Evolutionary conservation across 2,329 filamentous ascomycete species (phyloP).

Genomic region (Geosmithia flava): DNA sequence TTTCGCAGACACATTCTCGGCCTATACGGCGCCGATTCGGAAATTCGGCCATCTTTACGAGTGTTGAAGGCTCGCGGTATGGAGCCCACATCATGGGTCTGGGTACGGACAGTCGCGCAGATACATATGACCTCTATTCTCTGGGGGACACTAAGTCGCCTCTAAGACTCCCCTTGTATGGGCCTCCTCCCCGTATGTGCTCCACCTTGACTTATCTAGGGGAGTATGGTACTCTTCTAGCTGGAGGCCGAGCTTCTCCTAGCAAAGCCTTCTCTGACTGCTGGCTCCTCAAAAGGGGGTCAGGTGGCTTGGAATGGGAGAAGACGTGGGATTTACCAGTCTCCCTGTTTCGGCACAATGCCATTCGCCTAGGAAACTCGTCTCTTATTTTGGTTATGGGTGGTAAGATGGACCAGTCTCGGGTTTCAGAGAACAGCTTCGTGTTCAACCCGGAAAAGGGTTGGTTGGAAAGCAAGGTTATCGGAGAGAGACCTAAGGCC

Average conservation of each 20-base stretch:
- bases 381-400: slow-evolving; percentile 46
- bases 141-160: slow-evolving; percentile 6
- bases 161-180: slow-evolving; percentile 14
- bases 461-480: slow-evolving; percentile 30
- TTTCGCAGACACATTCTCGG: slow-evolving; percentile 1
- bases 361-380: slow-evolving; percentile 36
- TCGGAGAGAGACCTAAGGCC: slow-evolving; percentile 18
- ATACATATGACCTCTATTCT: slow-evolving; percentile 38
- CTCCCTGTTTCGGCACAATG: slow-evolving; percentile 66
- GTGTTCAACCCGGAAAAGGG: slow-evolving; percentile 35
- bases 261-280: slow-evolving; percentile 56
- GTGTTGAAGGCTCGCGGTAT: slow-evolving; percentile 26
- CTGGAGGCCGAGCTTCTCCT: slow-evolving; percentile 71
- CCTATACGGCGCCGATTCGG: slow-evolving; percentile 44
- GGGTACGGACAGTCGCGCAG: slow-evolving; percentile 29
- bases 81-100: slow-evolving; percentile 31
- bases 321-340: slow-evolving; percentile 51
- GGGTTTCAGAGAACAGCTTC: slow-evolving; percentile 37
- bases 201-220: slow-evolving; percentile 62
- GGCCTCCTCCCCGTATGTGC: slow-evolving; percentile 46
- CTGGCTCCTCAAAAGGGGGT: slow-evolving; percentile 53
- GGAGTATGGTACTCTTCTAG: slow-evolving; percentile 46
- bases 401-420: slow-evolving; percentile 40
- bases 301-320: slow-evolving; percentile 40
- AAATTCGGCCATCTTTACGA: slow-evolving; percentile 30